Evolutionary conservation across 768 basidiomycete species (phyloP).

Genomic region (Rhodosporidiobolus sp.): DNA sequence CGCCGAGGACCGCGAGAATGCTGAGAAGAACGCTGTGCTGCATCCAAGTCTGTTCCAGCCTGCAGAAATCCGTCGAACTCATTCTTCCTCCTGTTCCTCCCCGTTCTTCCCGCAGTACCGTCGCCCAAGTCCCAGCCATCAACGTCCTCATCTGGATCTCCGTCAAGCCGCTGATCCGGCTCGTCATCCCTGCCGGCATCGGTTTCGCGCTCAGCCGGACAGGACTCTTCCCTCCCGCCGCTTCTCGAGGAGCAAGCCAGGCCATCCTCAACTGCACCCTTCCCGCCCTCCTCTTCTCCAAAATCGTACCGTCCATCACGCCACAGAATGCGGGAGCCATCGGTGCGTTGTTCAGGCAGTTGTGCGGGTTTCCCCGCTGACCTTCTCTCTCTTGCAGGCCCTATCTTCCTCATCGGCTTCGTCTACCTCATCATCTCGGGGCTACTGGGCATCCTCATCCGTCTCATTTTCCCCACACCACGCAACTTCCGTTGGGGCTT

Average conservation of each 20-base stretch:
- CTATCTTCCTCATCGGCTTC: slow-evolving; percentile 48
- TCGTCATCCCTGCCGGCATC: neutral
- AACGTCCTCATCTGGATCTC: slow-evolving; percentile 14
- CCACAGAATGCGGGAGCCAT: slow-evolving; percentile 8
- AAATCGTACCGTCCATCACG: slow-evolving; percentile 33
- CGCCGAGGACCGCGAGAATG: too few species aligned
- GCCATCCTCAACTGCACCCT: slow-evolving; percentile 21
- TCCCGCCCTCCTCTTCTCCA: slow-evolving; percentile 31
- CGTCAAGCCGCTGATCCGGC: slow-evolving; percentile 11
- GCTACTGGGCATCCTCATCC: slow-evolving; percentile 3
- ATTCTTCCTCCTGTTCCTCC: slow-evolving; percentile 52
- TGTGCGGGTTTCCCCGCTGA: neutral
- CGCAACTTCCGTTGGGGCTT: slow-evolving; percentile 71
- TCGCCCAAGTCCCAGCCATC: neutral
- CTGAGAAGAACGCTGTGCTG: too few species aligned
- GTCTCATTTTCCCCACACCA: slow-evolving; percentile 59
- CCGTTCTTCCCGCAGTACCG: slow-evolving; percentile 49
- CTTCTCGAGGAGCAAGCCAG: neutral
- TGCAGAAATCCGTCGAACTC: too few species aligned
- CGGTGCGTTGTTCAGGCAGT: neutral
- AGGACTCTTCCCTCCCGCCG: slow-evolving; percentile 4
- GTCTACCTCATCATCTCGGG: slow-evolving; percentile 8
- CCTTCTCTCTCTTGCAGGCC: slow-evolving; percentile 50
- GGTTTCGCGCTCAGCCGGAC: slow-evolving; percentile 1
- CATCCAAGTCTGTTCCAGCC: too few species aligned